Evolutionary conservation across 225 moss, liverwort and hornwort genomes (phyloP).

Genomic region (Asterella californica): DNA sequence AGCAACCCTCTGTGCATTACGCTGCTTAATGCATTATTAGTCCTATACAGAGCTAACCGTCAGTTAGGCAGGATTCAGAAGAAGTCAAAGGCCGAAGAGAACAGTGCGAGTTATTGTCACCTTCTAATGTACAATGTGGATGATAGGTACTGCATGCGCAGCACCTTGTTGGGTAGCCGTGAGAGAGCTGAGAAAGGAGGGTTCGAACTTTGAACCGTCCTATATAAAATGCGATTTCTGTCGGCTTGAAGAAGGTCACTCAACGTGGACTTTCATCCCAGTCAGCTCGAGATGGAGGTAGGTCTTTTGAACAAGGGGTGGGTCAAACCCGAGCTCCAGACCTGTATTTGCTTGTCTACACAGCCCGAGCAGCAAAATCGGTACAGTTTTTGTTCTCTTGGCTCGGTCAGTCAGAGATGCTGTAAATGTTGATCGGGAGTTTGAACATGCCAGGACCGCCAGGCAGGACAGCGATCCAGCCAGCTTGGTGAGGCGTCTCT

Average conservation of each 20-base stretch:
- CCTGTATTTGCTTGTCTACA: background rate
- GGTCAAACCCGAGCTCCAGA: too few relatives aligned
- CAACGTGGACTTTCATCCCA: background rate
- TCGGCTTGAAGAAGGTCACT: background rate
- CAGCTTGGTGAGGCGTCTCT: background rate
- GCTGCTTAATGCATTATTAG: too few relatives aligned
- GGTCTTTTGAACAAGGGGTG: background rate
- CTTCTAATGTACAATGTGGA: too few relatives aligned
- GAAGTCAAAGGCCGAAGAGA: too few relatives aligned
- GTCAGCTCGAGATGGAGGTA: background rate
- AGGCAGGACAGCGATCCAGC: background rate
- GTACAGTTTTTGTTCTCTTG: background rate
- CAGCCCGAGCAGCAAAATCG: background rate
- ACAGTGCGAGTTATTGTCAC: too few relatives aligned
- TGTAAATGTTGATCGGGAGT: background rate
- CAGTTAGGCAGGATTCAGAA: too few relatives aligned
- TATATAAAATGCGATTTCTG: background rate
- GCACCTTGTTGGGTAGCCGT: background rate
- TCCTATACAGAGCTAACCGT: too few relatives aligned
- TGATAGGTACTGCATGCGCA: background rate
- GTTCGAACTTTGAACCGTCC: background rate
- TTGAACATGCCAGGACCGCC: background rate
- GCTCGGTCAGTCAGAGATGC: background rate
- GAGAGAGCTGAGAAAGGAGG: background rate
- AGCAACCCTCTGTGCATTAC: too few relatives aligned